These are phyloP conservation scores for Chlamydomonas incerta DNA, from an alignment of 139 green algal genomes.

Conservation along the genomic window DNA sequence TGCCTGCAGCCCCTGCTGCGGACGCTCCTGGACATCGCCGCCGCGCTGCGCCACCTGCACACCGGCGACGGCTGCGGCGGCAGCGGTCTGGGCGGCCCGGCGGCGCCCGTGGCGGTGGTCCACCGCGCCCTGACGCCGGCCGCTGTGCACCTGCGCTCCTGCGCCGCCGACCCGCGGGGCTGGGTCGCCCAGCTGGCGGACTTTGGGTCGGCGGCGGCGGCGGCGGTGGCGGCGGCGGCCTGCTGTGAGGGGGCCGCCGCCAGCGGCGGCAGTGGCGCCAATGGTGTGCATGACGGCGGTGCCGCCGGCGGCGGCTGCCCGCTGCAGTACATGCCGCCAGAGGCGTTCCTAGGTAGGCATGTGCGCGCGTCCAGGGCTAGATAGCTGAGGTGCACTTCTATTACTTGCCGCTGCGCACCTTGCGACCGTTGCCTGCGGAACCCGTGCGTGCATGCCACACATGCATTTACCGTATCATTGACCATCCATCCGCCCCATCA, in stretches of 20 bases:
- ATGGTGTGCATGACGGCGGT: neutral
- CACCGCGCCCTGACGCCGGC: neutral
- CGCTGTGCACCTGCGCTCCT: neutral
- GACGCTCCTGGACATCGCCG: neutral
- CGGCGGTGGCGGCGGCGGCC: neutral
- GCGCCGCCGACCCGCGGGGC: neutral
- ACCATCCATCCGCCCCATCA: too few relatives aligned
- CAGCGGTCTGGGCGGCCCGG: too few relatives aligned
- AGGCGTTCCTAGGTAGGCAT: neutral
- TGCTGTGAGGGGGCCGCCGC: neutral
- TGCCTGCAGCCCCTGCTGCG: neutral
- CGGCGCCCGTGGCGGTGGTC: too few relatives aligned
- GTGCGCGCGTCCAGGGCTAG: too few relatives aligned
- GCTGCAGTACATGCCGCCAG: neutral
- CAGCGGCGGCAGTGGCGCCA: neutral
- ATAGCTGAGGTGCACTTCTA: too few relatives aligned
- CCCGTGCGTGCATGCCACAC: too few relatives aligned
- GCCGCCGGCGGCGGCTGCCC: neutral
- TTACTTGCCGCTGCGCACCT: too few relatives aligned
- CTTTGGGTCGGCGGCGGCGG: neutral
- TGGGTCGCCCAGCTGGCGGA: neutral
- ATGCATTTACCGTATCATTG: too few relatives aligned
- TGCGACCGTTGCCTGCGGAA: too few relatives aligned
- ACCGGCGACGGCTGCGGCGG: too few relatives aligned
- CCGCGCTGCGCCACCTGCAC: slow-evolving; percentile 1